Evolutionary conservation across 2,329 filamentous ascomycete genomes (phyloP).

Genomic region (Arthrobotrys iridis): DNA sequence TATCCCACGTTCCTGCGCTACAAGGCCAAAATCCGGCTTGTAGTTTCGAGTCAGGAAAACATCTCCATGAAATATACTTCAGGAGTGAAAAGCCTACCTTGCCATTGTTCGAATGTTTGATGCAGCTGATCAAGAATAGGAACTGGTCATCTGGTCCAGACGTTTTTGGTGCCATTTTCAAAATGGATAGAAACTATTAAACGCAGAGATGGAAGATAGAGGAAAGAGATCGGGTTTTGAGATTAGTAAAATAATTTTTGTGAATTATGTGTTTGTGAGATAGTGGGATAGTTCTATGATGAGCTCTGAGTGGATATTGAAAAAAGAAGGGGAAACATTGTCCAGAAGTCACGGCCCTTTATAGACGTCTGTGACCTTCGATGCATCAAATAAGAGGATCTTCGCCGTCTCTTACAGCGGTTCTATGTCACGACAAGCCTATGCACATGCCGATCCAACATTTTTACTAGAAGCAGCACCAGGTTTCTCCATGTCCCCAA

Average conservation of each 20-base stretch:
- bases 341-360: no score
- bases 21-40: constrained; percentile 41
- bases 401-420: no score
- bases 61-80: background rate
- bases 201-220: no score
- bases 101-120: constrained; percentile 39
- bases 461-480: background rate
- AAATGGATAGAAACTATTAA: no score
- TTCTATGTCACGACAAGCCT: no score
- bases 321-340: no score
- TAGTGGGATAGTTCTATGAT: no score
- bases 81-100: background rate
- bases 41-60: background rate
- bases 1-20: constrained; percentile 43
- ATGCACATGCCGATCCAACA: background rate
- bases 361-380: no score
- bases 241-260: background rate
- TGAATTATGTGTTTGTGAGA: no score
- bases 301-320: no score
- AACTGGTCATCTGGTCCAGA: constrained; percentile 31
- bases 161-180: constrained; percentile 11
- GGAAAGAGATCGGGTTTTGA: background rate
- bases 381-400: no score
- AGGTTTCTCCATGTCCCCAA: background rate
- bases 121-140: constrained; percentile 33